A percentile compares a stretch with the other conserved stretches of the same genome.
Evolutionary conservation across 192 early-diverging fungal genomes (phyloP).

Genomic region (Linnemannia elongata): DNA sequence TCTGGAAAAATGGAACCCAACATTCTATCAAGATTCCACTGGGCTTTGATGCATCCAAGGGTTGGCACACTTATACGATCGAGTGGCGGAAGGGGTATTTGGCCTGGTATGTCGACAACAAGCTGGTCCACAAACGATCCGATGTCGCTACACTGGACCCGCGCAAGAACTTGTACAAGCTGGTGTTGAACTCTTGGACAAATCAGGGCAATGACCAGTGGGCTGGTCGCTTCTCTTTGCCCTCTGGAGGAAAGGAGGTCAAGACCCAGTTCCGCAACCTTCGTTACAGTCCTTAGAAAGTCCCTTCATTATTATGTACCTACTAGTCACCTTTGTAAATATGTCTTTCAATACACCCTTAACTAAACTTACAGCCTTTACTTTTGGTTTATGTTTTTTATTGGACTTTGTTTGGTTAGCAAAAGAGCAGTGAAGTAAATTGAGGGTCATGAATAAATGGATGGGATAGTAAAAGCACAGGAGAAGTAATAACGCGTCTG

Average conservation of each 20-base stretch:
- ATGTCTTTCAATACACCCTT: background rate
- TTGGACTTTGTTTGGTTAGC: background rate
- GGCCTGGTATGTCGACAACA: slow-evolving; percentile 30
- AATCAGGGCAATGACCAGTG: slow-evolving; percentile 12
- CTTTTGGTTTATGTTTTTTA: background rate
- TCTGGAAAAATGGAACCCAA: slow-evolving; percentile 19
- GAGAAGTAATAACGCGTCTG: slow-evolving; percentile 8
- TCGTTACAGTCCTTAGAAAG: slow-evolving; percentile 16
- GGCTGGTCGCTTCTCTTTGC: slow-evolving; percentile 40
- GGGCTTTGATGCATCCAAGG: slow-evolving; percentile 22
- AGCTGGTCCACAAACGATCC: slow-evolving; percentile 19
- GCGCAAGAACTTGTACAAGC: background rate
- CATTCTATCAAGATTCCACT: slow-evolving; percentile 14
- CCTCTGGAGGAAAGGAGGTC: background rate
- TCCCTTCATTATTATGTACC: background rate
- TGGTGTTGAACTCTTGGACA: slow-evolving; percentile 45
- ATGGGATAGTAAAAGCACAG: slow-evolving; percentile 1
- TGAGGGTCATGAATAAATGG: background rate
- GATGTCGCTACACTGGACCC: slow-evolving; percentile 13
- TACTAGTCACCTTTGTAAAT: background rate
- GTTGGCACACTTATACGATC: slow-evolving; percentile 32
- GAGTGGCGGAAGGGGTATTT: slow-evolving; percentile 23
- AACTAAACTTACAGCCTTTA: background rate
- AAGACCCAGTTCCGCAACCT: slow-evolving; percentile 32
- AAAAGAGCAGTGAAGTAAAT: background rate